Evolutionary conservation across 768 basidiomycete genomes (phyloP).

Genomic region (Hericium coralloides): DNA sequence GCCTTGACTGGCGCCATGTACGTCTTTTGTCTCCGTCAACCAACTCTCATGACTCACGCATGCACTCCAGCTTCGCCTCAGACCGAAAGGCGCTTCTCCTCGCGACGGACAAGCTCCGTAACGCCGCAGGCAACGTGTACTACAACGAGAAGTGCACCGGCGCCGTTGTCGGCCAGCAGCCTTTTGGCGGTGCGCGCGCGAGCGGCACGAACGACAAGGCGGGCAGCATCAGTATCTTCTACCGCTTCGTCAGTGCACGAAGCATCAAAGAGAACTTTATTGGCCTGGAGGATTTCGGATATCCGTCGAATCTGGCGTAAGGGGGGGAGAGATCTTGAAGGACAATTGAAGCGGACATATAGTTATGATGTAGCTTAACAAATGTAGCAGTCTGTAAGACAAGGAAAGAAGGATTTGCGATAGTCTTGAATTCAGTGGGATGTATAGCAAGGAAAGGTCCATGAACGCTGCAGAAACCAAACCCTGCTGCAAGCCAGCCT

Average conservation of each 20-base stretch:
- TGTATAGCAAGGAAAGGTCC: no score
- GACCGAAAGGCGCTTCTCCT: conserved; percentile 74
- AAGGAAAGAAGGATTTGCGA: no score
- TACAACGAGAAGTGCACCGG: conserved; percentile 98
- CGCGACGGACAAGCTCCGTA: conserved; percentile 77
- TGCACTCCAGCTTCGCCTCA: conserved; percentile 56
- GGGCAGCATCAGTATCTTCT: conserved; percentile 69
- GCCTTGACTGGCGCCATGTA: conserved; percentile 94
- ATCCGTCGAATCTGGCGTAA: conserved; percentile 80
- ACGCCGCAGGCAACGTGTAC: conserved; percentile 94
- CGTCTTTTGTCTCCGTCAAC: conserved; percentile 22
- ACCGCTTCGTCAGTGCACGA: conserved; percentile 78
- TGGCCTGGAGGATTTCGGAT: conserved; percentile 66
- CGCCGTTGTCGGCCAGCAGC: conserved; percentile 96
- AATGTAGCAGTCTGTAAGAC: no score
- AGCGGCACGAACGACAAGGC: conserved; percentile 99
- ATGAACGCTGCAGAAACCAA: no score
- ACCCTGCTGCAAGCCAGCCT: no score
- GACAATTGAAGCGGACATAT: no score
- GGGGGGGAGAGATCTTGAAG: no score
- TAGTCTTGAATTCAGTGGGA: no score
- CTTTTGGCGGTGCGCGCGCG: conserved; percentile 89
- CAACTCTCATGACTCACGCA: conserved; percentile 1
- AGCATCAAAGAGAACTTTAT: conserved; percentile 98
- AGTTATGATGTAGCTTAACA: no score